Percentiles rank a stretch among this genome's conserved stretches.
These are phyloP conservation scores for Populus tremula DNA, from an alignment of 345 rosid genomes.

Conservation along the genomic window DNA sequence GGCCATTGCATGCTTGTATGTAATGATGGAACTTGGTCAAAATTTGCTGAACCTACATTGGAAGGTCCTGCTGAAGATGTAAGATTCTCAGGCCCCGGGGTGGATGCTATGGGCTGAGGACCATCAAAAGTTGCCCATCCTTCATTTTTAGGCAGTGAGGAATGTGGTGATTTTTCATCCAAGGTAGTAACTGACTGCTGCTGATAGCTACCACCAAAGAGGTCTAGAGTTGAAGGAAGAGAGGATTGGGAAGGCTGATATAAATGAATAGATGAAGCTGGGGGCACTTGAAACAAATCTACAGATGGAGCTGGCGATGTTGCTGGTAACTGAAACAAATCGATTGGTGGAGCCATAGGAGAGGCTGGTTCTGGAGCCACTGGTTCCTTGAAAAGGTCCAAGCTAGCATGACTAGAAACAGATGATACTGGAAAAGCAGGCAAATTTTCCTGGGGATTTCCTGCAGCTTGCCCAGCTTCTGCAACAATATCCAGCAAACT, in stretches of 20 bases:
- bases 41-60: conserved; percentile 27
- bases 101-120: conserved; percentile 39
- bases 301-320: conserved; percentile 39
- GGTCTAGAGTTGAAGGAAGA: conserved; percentile 42
- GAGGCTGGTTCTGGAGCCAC: conserved; percentile 33
- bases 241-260: conserved; percentile 46
- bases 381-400: conserved; percentile 42
- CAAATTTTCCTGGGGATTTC: conserved; percentile 32
- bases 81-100: conserved; percentile 27
- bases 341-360: conserved; percentile 47
- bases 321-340: conserved; percentile 62
- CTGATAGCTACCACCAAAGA: conserved; percentile 43
- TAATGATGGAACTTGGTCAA: conserved; percentile 42
- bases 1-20: conserved; percentile 52
- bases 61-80: conserved; percentile 27
- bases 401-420: conserved; percentile 37
- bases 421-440: conserved; percentile 35
- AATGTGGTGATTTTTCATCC: conserved; percentile 29
- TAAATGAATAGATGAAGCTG: conserved; percentile 31
- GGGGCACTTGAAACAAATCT: conserved; percentile 35
- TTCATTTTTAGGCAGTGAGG: conserved; percentile 47
- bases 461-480: conserved; percentile 43
- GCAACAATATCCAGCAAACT: conserved; percentile 46
- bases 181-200: conserved; percentile 40
- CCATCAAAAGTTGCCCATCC: conserved; percentile 96